These are phyloP conservation scores for Fusarium domesticum DNA, from an alignment of 2,329 filamentous ascomycete species.

Conservation along the genomic window DNA sequence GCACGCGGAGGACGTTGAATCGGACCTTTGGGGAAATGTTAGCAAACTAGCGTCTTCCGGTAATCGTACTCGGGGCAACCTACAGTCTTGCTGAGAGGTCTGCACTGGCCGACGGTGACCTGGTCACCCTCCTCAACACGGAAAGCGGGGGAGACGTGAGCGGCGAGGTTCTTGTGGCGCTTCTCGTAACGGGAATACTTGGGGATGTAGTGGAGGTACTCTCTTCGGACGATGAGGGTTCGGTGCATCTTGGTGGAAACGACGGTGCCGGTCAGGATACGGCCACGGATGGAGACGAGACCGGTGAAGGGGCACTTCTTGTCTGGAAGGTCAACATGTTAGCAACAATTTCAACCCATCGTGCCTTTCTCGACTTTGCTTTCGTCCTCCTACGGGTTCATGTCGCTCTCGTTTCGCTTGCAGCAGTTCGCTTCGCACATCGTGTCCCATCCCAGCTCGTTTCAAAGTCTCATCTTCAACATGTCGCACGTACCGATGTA, in stretches of 20 bases:
- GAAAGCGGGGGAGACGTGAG: conserved; percentile 98
- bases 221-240: conserved; percentile 97
- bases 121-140: conserved; percentile 99
- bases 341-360: conserved; percentile 16
- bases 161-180: conserved; percentile 99
- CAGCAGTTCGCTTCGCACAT: not conserved
- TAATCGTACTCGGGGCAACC: conserved; percentile 39
- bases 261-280: conserved; percentile 99
- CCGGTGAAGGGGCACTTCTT: conserved; percentile 99
- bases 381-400: not conserved
- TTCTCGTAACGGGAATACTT: conserved; percentile 99
- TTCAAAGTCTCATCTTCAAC: conserved; percentile 10
- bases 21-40: conserved; percentile 63
- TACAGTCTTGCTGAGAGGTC: conserved; percentile 99
- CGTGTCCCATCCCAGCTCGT: conserved; percentile 4
- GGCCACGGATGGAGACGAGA: conserved; percentile 98
- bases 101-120: conserved; percentile 99
- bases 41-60: conserved; percentile 11
- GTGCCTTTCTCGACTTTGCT: not conserved
- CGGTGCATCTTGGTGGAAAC: conserved; percentile 99
- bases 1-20: conserved; percentile 99
- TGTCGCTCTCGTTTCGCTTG: not conserved
- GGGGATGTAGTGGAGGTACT: conserved; percentile 99
- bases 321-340: conserved; percentile 57
- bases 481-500: conserved; percentile 85